Evolutionary conservation across 257 asterid genomes (phyloP), one percentile per base, ranked within the genome.

Genomic region (Solanum infundibuliforme): DNA sequence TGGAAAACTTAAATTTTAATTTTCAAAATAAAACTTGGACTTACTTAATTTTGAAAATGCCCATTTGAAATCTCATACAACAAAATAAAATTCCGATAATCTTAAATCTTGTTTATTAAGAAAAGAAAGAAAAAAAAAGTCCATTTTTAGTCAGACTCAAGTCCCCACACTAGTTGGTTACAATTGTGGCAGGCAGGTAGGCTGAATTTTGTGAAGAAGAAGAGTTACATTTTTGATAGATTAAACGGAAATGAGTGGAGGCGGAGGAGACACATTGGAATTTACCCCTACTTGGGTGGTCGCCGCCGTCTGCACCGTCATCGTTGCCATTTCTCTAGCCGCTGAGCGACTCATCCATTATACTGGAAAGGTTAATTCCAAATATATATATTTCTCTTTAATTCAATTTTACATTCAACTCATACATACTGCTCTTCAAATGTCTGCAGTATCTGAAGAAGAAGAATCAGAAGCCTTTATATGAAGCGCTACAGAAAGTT

Each of bases 231-330:
- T 75, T 35, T 75, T 21, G 83, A 38, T 75, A 23, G 72, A 55
- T 68, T 10, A 62, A 62, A 62, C 14, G 71, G 71, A 83, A 90
- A 94, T 95, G 98, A 39, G 88, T 58, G 98, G 94, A 21, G 96
- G 95, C 55, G 98, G 93, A 81, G 94, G 52, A 81, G 96, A 83
- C 83, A 46, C 94, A 85, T 89, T 95, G 91, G 98, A 95, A 93
- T 95, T 48, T 90, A 94, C 98, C 58, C 98, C 98, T 39, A 95
- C 98, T 85, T 95, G 98, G 98, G 96, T 95, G 82, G 95, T 95
- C 41, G 98, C 98, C 90, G 96, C 90, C 88, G 95, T 95, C 16
- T 95, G 98, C 87, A 91, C 94, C 58, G 91, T 94, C 87, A 95
- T 95, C 89, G 98, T 95, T 86, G 93, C 90, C 84, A 92, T 95